Evolutionary conservation across 495 filamentous ascomycete genomes (phyloP).

Genomic region (Xylaria intraflava): DNA sequence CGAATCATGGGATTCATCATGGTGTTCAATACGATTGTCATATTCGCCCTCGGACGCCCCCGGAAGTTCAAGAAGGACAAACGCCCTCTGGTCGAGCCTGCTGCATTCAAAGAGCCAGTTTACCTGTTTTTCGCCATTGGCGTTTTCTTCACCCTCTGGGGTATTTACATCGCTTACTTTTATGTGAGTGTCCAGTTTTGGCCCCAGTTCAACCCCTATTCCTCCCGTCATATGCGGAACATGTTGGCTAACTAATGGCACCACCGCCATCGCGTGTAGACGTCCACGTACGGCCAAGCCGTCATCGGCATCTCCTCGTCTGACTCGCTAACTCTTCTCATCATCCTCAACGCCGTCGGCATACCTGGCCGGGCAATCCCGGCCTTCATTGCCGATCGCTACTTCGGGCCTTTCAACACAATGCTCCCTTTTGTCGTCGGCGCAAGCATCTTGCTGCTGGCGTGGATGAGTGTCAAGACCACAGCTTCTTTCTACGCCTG

Average conservation of each 20-base stretch:
- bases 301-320: slow-evolving; percentile 32
- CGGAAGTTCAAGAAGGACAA: slow-evolving; percentile 11
- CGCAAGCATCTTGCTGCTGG: slow-evolving; percentile 18
- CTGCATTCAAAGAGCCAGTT: slow-evolving; percentile 25
- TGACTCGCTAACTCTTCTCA: slow-evolving; percentile 47
- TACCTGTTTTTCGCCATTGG: slow-evolving; percentile 51
- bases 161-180: slow-evolving; percentile 30
- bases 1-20: slow-evolving; percentile 52
- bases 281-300: slow-evolving; percentile 47
- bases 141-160: slow-evolving; percentile 43
- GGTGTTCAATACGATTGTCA: slow-evolving; percentile 40
- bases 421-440: slow-evolving; percentile 46
- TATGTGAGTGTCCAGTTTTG: slow-evolving; percentile 23
- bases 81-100: slow-evolving; percentile 17
- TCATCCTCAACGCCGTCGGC: slow-evolving; percentile 59
- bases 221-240: not conserved
- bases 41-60: slow-evolving; percentile 33
- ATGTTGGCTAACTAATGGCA: not conserved
- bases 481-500: slow-evolving; percentile 48
- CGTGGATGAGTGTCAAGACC: slow-evolving; percentile 51
- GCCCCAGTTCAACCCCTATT: not conserved
- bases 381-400: slow-evolving; percentile 52
- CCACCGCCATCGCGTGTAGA: slow-evolving; percentile 47
- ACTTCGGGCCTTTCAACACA: slow-evolving; percentile 56
- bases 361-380: slow-evolving; percentile 59